A percentile compares a stretch with the other conserved stretches of the same genome.
phyloP scores from a whole-genome alignment of 2,329 filamentous ascomycete species.

The Nothophoma quercina region DNA sequence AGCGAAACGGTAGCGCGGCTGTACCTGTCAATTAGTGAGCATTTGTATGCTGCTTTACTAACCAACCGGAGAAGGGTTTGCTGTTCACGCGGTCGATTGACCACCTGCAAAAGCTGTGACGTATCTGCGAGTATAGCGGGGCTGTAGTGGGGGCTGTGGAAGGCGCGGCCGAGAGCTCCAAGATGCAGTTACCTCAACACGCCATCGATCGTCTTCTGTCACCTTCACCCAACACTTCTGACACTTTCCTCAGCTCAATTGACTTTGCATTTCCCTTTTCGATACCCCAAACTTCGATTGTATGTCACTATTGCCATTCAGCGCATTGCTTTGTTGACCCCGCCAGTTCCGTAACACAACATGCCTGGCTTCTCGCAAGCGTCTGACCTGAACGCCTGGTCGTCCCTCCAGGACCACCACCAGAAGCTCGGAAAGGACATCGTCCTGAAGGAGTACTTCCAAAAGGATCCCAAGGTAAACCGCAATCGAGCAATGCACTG shows the following conservation, averaged over 20 bases:
- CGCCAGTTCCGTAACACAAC: constrained; percentile 38
- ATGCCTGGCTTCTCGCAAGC: constrained; percentile 79
- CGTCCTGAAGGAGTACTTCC: constrained; percentile 91
- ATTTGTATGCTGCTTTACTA: constrained; percentile 32
- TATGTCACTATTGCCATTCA: constrained; percentile 2
- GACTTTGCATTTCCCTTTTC: constrained; percentile 18
- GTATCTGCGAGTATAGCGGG: constrained; percentile 22
- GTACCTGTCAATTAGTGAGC: constrained; percentile 35
- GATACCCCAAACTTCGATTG: constrained; percentile 25
- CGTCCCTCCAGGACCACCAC: constrained; percentile 89
- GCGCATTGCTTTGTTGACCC: constrained; percentile 25
- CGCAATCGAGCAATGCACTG: not conserved
- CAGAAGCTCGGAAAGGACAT: constrained; percentile 86
- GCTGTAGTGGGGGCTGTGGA: constrained; percentile 23
- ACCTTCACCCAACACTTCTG: constrained; percentile 8
- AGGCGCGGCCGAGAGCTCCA: constrained; percentile 27
- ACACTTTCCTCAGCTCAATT: constrained; percentile 19
- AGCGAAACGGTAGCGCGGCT: constrained; percentile 1
- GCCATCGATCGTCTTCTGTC: constrained; percentile 13
- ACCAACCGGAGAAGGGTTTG: constrained; percentile 31
- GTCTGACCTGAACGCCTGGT: constrained; percentile 85
- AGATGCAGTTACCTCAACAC: constrained; percentile 20
- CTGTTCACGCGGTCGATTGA: constrained; percentile 10
- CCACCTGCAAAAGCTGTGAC: constrained; percentile 29
- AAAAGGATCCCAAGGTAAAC: constrained; percentile 70